These are phyloP conservation scores for Pseudogymnoascus sp. DNA, from an alignment of 2,329 filamentous ascomycete genomes.

Conservation along the genomic window DNA sequence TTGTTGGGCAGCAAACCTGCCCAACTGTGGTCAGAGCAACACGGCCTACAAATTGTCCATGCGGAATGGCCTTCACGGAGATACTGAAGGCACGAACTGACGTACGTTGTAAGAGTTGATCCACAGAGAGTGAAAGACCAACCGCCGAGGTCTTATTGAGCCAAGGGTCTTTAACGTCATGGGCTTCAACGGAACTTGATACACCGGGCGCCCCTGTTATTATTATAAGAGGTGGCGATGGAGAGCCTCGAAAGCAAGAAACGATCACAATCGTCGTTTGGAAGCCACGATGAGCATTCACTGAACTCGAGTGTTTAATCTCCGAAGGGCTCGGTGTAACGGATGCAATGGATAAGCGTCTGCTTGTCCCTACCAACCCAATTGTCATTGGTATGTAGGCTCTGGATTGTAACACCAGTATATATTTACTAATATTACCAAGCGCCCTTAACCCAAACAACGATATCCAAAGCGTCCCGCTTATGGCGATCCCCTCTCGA, in stretches of 20 bases:
- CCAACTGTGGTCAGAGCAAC: background rate
- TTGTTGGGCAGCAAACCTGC: background rate
- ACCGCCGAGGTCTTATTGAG: background rate
- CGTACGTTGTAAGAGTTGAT: background rate
- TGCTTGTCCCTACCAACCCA: background rate
- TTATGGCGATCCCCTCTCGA: background rate
- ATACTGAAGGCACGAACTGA: background rate
- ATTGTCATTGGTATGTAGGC: background rate
- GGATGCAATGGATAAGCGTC: constrained; percentile 89
- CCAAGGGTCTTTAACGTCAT: background rate
- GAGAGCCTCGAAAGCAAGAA: background rate
- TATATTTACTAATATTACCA: constrained; percentile 8
- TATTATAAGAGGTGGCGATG: background rate
- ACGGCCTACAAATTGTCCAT: background rate
- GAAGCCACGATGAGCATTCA: background rate
- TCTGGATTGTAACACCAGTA: background rate
- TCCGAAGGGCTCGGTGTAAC: constrained; percentile 82
- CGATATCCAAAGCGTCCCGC: constrained; percentile 1
- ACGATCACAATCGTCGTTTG: background rate
- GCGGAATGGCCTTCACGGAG: background rate
- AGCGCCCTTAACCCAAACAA: background rate
- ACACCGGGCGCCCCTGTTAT: background rate
- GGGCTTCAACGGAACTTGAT: background rate
- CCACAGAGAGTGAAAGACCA: background rate
- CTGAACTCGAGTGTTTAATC: constrained; percentile 46